Conservation (phyloP, 2,329 filamentous ascomycete species). For the Pezicula carpinea region DNA sequence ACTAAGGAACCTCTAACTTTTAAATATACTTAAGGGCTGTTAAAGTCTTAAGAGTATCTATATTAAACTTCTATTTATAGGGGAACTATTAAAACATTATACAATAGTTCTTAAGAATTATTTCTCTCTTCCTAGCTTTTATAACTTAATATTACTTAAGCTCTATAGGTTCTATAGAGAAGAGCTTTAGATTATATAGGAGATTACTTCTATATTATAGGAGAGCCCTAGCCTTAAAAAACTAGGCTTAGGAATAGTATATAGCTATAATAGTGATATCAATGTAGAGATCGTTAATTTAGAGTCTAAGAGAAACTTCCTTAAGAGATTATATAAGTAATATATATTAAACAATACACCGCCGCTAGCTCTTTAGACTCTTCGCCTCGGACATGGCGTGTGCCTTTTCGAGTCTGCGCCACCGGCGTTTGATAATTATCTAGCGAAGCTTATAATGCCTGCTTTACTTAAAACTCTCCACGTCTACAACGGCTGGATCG, state of each 20-base stretch:
- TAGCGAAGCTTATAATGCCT: background rate
- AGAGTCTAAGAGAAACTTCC: background rate
- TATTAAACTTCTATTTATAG: background rate
- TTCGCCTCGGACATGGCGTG: background rate
- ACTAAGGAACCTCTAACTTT: slow-evolving; percentile 2
- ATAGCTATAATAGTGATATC: background rate
- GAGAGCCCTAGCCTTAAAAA: slow-evolving; percentile 3
- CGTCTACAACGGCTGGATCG: background rate
- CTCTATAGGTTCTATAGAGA: slow-evolving; percentile 5
- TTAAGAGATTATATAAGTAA: slow-evolving; percentile 4
- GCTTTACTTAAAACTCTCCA: background rate
- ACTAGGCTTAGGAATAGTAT: slow-evolving; percentile 3
- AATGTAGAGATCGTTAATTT: background rate
- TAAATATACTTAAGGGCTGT: slow-evolving; percentile 2
- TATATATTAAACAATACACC: background rate
- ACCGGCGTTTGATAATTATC: background rate
- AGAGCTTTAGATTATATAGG: background rate
- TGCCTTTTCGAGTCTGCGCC: background rate
- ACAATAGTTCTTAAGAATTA: background rate
- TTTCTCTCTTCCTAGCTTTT: slow-evolving; percentile 5
- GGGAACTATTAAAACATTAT: background rate
- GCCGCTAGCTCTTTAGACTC: background rate
- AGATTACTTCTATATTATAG: background rate
- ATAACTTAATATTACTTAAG: slow-evolving; percentile 7
- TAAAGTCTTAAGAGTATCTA: background rate